Base-by-base conservation (phyloP, 1,284 basidiomycete genomes). In the Marasmius sp. region DNA sequence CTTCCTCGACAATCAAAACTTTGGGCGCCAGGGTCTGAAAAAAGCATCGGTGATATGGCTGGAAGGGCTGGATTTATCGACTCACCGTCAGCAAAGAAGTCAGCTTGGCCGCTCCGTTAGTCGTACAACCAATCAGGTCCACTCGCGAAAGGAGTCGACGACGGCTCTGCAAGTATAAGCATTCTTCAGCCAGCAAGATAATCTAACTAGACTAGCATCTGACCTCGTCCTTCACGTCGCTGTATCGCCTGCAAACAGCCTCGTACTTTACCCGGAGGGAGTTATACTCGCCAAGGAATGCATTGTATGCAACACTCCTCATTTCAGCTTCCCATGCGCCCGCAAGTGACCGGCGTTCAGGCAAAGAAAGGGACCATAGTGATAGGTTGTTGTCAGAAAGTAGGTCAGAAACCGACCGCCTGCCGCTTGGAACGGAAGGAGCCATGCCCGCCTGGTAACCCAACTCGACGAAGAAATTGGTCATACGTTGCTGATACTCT, bases 111-210 rank as follows among this genome's bases (percentile, higher is more conserved):
- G 89, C 88, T 50, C 88, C 88, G 87, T 61, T 91, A 0, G 89
- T 91, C 0, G 89, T 92, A 63, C 88, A 89, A 10, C 86, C 90
- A 56, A 92, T 82, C 18, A 92, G 80, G 65, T 89, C 81, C 0
- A 82, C 76, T n/a, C 79, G 73, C 9, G 70, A 66, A 2, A 89
- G 75, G 0, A 87, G 73, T n/a, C 78, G 74, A 12, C 81, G 77
- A 11, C 81, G 77, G 57, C 69, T 66, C 78, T 80, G 60, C 6
- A 36, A 53, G 18, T 18, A 34, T 12, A 5, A 12, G 5, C 27
- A 5, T 27, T 27, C 52, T 11, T 38, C 51, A 27, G 53, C 36
- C 43, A 49, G 59, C 33, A 27, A 39, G 4, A 22, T 41, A 14
- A 37, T 45, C 49, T 22, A 18, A 57, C 12, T n/a, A 36, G 50